These are phyloP conservation scores for Colletotrichum destructivum DNA, from an alignment of 2,329 filamentous ascomycete genomes.

Conservation along the genomic window DNA sequence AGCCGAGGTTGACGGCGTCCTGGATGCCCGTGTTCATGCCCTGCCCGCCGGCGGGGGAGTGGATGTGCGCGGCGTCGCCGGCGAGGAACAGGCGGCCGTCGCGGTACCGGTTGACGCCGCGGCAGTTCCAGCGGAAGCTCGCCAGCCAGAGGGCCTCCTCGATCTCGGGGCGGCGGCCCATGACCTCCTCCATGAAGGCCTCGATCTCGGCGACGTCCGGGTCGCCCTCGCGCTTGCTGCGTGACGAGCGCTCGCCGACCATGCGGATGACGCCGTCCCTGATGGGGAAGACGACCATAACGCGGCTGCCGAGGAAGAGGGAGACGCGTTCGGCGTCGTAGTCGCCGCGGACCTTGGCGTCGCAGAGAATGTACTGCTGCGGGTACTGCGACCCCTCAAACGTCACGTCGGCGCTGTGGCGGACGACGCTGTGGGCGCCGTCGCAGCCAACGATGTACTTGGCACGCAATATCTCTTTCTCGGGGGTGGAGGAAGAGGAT, in stretches of 20 bases:
- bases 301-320: conserved; percentile 51
- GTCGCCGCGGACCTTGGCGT: conserved; percentile 50
- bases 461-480: conserved; percentile 49
- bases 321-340: conserved; percentile 40
- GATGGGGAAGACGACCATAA: conserved; percentile 56
- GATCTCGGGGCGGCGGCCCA: conserved; percentile 48
- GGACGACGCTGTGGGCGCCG: conserved; percentile 61
- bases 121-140: conserved; percentile 61
- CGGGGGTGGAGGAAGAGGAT: neutral
- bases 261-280: conserved; percentile 48
- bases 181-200: conserved; percentile 47
- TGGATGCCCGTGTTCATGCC: conserved; percentile 56
- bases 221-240: conserved; percentile 25
- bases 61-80: conserved; percentile 55
- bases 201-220: conserved; percentile 41
- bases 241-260: conserved; percentile 43
- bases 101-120: conserved; percentile 58
- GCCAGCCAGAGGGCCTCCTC: conserved; percentile 58
- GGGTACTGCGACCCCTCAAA: conserved; percentile 60
- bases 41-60: conserved; percentile 54
- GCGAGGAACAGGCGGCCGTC: conserved; percentile 47
- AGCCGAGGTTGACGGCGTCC: conserved; percentile 53
- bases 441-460: conserved; percentile 64
- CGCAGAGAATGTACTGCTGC: conserved; percentile 61
- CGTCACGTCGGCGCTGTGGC: conserved; percentile 54